Percentiles rank a stretch among this genome's conserved stretches.
Evolutionary conservation across 768 basidiomycete species (phyloP).

Genomic region (Phlebiopsis flavidoalba): DNA sequence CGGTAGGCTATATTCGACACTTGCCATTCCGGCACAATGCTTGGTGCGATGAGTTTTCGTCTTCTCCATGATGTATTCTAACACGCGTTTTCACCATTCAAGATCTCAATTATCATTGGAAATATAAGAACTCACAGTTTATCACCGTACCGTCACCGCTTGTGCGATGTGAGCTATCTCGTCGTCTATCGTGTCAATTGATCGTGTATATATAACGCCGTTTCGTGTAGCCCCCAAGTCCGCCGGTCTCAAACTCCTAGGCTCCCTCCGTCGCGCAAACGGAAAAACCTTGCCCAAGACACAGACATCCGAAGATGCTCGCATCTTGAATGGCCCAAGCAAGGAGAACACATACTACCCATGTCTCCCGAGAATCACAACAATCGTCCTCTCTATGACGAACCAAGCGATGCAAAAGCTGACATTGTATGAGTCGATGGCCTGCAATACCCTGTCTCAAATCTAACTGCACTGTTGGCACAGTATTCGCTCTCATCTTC

Average conservation of each 20-base stretch:
- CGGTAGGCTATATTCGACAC: neutral
- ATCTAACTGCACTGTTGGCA: too few species aligned
- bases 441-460: too few species aligned
- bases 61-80: neutral
- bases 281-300: neutral
- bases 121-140: neutral
- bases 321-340: neutral
- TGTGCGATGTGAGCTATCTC: neutral
- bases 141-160: neutral
- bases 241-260: neutral
- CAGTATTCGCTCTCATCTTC: too few species aligned
- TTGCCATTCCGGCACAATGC: neutral
- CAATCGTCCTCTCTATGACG: too few species aligned
- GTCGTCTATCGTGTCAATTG: too few species aligned
- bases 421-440: too few species aligned
- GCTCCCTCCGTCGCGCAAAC: neutral
- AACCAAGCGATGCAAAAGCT: too few species aligned
- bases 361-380: too few species aligned
- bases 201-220: neutral
- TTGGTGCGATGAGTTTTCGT: neutral
- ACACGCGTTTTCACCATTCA: neutral
- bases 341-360: too few species aligned
- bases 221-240: neutral
- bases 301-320: neutral
- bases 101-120: neutral